Evolutionary conservation across 2,329 filamentous ascomycete genomes (phyloP).

Genomic region (Hymenotorrendiella dingleyae): DNA sequence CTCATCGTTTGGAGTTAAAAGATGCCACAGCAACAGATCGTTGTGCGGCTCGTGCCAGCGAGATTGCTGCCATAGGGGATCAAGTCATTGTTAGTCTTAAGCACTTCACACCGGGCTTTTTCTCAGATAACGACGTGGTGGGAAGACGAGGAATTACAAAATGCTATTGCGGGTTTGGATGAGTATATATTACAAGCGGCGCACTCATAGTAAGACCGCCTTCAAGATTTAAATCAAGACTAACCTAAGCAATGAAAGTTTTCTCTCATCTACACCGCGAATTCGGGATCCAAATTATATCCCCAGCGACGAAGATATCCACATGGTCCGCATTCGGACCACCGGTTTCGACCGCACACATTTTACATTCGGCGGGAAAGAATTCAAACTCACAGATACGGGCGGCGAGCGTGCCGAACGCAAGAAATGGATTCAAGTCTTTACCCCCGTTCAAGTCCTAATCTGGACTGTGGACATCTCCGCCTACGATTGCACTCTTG

Average conservation of each 20-base stretch:
- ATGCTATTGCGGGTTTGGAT: conserved; percentile 91
- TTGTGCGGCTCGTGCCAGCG: no score
- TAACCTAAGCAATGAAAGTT: no score
- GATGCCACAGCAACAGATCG: no score
- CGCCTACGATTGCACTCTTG: conserved; percentile 67
- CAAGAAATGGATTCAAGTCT: conserved; percentile 99
- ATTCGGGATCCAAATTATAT: conserved; percentile 90
- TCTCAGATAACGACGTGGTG: no score
- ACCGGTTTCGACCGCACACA: conserved; percentile 96
- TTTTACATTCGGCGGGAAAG: conserved; percentile 80
- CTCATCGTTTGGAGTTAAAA: no score
- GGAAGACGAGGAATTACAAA: no score
- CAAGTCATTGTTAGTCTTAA: no score
- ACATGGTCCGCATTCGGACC: conserved; percentile 94
- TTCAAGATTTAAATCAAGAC: no score
- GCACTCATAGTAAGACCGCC: conserved; percentile 61
- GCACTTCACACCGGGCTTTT: no score
- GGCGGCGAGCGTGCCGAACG: conserved; percentile 92
- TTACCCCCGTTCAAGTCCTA: conserved; percentile 95
- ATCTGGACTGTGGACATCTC: conserved; percentile 96
- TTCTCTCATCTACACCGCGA: conserved; percentile 91
- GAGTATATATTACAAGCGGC: conserved; percentile 97
- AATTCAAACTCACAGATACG: conserved; percentile 96
- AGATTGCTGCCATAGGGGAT: no score
- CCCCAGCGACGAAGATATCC: conserved; percentile 90